These are phyloP conservation scores for Didymella arachidicola DNA, from an alignment of 2,329 filamentous ascomycete species.

Conservation along the genomic window DNA sequence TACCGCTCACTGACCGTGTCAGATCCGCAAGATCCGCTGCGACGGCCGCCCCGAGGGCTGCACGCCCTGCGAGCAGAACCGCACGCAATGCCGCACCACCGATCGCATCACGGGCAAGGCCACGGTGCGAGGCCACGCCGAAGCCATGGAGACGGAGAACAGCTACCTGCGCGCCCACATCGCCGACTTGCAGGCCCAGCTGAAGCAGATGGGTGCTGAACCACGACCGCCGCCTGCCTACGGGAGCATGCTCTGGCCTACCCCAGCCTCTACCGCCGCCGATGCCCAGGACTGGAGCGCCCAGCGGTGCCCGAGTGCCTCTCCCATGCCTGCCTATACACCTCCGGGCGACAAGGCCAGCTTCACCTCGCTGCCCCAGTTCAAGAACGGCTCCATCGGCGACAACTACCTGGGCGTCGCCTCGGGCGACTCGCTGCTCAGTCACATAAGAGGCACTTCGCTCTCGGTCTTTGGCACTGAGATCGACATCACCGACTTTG, in stretches of 20 bases:
- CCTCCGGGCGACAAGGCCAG: conserved; percentile 30
- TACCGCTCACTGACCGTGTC: conserved; percentile 19
- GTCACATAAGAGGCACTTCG: conserved; percentile 76
- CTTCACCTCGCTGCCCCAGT: conserved; percentile 53
- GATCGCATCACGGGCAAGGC: conserved; percentile 86
- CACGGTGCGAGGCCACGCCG: conserved; percentile 78
- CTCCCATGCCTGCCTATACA: conserved; percentile 38
- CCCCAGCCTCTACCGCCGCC: conserved; percentile 12
- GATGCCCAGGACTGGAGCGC: conserved; percentile 39
- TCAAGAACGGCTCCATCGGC: conserved; percentile 57
- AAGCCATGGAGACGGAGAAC: conserved; percentile 77
- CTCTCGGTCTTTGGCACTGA: conserved; percentile 81
- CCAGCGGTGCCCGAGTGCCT: conserved; percentile 33
- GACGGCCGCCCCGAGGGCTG: conserved; percentile 82
- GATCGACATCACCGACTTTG: conserved; percentile 78
- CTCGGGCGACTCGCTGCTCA: conserved; percentile 69
- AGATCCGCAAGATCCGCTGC: conserved; percentile 88
- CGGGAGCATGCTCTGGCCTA: conserved; percentile 47
- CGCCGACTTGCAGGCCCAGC: conserved; percentile 71
- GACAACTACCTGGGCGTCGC: conserved; percentile 73
- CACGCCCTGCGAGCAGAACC: conserved; percentile 79
- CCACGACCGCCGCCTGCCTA: conserved; percentile 58
- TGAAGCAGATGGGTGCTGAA: conserved; percentile 68
- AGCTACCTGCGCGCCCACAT: conserved; percentile 71
- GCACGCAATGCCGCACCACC: conserved; percentile 81